Evolutionary conservation across 148 eudicot species (phyloP), one percentile per base, ranked within the genome.

Genomic region (Oxyria digyna): DNA sequence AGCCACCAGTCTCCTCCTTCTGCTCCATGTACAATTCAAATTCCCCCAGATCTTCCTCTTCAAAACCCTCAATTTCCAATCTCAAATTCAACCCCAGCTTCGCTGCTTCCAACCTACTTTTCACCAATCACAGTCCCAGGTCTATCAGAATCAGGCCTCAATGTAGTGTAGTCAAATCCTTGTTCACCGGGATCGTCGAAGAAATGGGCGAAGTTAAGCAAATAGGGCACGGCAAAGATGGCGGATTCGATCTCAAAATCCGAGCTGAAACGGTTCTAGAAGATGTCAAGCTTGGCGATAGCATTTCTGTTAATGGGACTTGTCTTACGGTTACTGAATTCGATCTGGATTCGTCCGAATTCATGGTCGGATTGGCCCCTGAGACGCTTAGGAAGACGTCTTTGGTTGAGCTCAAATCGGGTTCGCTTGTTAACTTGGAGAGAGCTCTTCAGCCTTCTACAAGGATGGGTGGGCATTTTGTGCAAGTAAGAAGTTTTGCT

Each of bases 401-500:
- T 8, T 74, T 93, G 78, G 75, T 83, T 24, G 95, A 93, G 77
- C 82, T 93, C 21, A 27, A 77, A 50, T 74, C 74, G 0, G 96
- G 97, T 4, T 87, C 90, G 9, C 26, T 50, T 75, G 98, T 93
- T 10, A 93, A 93, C 80, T 71, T 93, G 81, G 98, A 93, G 81
- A 83, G 98, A 79, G 96, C 98, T 0, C 69, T 93, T 73, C 77
- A 76, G 62, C 88, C 97, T n/a, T 81, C 85, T 52, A 93, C 98
- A 13, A 76, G 98, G 67, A 89, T 93, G 98, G 98, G 98, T 18
- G 98, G 98, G 26, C 98, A 93, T 82, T 90, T 93, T 69, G 97
- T 93, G 78, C 98, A 78, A 65, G 84, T 78, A 8, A 43, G 70
- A 8, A 20, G 2, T 24, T 52, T 6, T 52, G 15, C 26, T 23